Evolutionary conservation across 2,329 filamentous ascomycete genomes (phyloP), one percentile per base, ranked within the genome.

Genomic region (Penicillium sp.): DNA sequence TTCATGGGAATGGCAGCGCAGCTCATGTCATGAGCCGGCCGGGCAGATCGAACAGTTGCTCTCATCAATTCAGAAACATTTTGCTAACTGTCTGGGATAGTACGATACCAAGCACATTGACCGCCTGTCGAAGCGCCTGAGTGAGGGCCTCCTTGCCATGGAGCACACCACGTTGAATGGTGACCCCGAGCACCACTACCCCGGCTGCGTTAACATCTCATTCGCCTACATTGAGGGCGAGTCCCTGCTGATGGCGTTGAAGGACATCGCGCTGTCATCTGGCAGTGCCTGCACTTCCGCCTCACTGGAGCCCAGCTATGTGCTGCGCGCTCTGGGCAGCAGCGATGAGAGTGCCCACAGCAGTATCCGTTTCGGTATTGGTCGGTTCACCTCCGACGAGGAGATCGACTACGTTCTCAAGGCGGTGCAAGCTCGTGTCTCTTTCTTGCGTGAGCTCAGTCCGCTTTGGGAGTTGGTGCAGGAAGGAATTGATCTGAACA

Each of bases 201-300:
- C 93, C 2, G 93, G 93, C 55, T 99, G 93, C 63, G 92, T 99
- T 54, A 99, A 99, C 70, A 88, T 99, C 10, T 99, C 93, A 0
- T 99, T 99, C 66, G 92, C 93, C 29, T 99, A 99, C 64, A 90
- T 99, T 4, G 93, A 99, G 73, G 93, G 93, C 59, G 93, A 99
- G 73, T 97, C 93, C 2, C 84, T 99, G 1, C 80, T 99, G 56
- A 99, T 99, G 93, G 93, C 93, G 0, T 76, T 99, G 38, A 99
- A 99, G 74, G 93, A 99, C 61, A 96, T 99, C 71, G 93, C 93
- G 0, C 77, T 99, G 30, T 97, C 92, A 6, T 99, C 93, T 0
- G 93, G 93, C 49, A 96, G 90, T 65, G 93, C 93, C 5, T 99
- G 93, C 74, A 99, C 93, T 2, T 97, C 92, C 4, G 93, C 93